Conservation (phyloP, 2,329 filamentous ascomycete genomes). For the Paracamarosporium sp. region DNA sequence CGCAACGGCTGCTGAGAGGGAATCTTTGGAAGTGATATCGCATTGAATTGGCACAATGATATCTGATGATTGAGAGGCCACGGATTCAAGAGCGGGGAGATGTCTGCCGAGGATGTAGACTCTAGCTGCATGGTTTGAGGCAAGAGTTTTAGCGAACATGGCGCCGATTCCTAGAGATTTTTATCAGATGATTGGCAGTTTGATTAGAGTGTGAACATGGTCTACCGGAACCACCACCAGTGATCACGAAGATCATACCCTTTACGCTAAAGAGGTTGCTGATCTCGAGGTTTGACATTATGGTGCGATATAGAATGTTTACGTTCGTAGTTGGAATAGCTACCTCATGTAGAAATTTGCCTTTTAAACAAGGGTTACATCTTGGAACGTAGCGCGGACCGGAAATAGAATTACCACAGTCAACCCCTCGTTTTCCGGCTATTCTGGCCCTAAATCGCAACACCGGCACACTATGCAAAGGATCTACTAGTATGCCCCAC, state of each 20-base stretch:
- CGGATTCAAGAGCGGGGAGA: constrained; percentile 19
- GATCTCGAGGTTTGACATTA: constrained; percentile 19
- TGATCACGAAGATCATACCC: constrained; percentile 26
- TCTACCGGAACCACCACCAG: constrained; percentile 25
- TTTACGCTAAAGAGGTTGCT: constrained; percentile 21
- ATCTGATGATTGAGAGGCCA: constrained; percentile 3
- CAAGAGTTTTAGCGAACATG: constrained; percentile 27
- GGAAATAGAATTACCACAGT: not conserved
- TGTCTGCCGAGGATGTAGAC: constrained; percentile 29
- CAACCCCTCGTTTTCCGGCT: not conserved
- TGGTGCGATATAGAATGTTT: not conserved
- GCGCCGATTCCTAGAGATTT: constrained; percentile 19
- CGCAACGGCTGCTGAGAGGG: constrained; percentile 11
- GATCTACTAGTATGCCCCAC: not conserved
- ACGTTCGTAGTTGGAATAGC: no score
- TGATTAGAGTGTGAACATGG: not conserved
- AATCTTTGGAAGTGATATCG: constrained; percentile 22
- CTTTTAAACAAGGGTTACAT: not conserved
- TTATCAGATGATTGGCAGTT: not conserved
- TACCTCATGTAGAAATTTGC: not conserved
- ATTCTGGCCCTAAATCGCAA: not conserved
- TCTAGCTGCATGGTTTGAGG: constrained; percentile 21
- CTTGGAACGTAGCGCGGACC: not conserved
- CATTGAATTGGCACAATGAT: constrained; percentile 17
- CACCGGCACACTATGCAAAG: not conserved